These are phyloP conservation scores for Linum trigynum DNA, from an alignment of 345 rosid species.

Conservation along the genomic window DNA sequence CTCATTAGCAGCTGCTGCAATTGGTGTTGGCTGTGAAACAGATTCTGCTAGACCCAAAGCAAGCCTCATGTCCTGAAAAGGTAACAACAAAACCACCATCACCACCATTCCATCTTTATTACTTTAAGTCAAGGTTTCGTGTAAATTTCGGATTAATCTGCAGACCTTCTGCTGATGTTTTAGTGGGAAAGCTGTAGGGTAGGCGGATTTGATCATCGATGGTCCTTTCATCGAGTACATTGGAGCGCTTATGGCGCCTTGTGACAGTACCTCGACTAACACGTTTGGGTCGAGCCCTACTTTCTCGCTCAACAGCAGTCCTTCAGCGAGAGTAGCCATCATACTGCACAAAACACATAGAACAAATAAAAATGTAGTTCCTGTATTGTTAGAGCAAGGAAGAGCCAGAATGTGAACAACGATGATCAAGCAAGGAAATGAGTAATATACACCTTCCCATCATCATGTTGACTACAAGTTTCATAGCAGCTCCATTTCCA, in stretches of 20 bases:
- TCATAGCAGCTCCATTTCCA: slow-evolving; percentile 97
- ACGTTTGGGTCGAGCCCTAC: slow-evolving; percentile 78
- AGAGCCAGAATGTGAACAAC: slow-evolving; percentile 2
- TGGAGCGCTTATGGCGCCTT: slow-evolving; percentile 88
- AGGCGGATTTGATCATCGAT: slow-evolving; percentile 61
- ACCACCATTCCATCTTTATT: too few relatives aligned
- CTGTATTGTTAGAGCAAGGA: too few relatives aligned
- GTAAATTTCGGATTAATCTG: neutral
- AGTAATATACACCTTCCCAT: slow-evolving; percentile 68
- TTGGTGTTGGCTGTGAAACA: slow-evolving; percentile 75
- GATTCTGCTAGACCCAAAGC: slow-evolving; percentile 87
- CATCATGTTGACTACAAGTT: slow-evolving; percentile 92
- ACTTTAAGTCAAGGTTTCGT: too few relatives aligned
- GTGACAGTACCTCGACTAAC: slow-evolving; percentile 75
- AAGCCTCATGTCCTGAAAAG: slow-evolving; percentile 69
- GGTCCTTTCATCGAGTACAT: slow-evolving; percentile 90
- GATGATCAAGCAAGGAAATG: neutral
- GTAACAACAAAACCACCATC: neutral
- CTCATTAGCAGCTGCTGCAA: slow-evolving; percentile 89
- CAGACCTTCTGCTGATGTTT: slow-evolving; percentile 96
- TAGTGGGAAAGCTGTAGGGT: slow-evolving; percentile 81
- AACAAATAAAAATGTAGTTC: neutral
- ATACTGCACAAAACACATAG: slow-evolving; percentile 39
- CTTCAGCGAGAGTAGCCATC: slow-evolving; percentile 94
- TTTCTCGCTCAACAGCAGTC: slow-evolving; percentile 73